Evolutionary conservation across 352 stramenopile genomes (phyloP).

Genomic region (Phytopythium oedochilum): DNA sequence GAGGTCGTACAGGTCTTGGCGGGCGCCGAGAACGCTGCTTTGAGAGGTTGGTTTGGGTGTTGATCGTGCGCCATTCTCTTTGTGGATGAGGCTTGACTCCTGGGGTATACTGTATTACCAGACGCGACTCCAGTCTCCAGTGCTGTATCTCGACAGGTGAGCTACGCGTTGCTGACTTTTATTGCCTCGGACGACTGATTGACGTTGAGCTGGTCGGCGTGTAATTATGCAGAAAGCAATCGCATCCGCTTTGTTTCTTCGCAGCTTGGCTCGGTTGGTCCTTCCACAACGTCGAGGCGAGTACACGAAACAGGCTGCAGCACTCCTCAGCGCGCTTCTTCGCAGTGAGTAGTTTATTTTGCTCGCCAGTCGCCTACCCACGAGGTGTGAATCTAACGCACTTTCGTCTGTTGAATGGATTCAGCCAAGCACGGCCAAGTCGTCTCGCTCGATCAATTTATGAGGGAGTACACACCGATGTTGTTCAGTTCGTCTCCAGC

Average conservation of each 20-base stretch:
- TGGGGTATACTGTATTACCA: background rate
- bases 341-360: constrained; percentile 18
- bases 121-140: constrained; percentile 13
- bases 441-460: constrained; percentile 35
- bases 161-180: too few species aligned
- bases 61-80: background rate
- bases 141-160: constrained; percentile 17
- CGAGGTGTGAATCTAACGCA: background rate
- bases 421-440: constrained; percentile 20
- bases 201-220: too few species aligned
- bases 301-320: constrained; percentile 25
- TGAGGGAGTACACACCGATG: constrained; percentile 35
- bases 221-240: constrained; percentile 37
- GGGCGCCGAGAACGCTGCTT: constrained; percentile 30
- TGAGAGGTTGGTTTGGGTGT: constrained; percentile 7
- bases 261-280: constrained; percentile 20
- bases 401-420: background rate
- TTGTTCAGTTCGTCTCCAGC: constrained; percentile 31
- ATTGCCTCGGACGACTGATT: background rate
- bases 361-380: too few species aligned
- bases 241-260: constrained; percentile 38
- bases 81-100: too few species aligned
- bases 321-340: constrained; percentile 28
- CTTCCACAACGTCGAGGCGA: constrained; percentile 11
- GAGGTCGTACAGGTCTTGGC: constrained; percentile 61